These are phyloP conservation scores for Malassezia slooffiae DNA, from an alignment of 1,284 basidiomycete genomes.

Conservation along the genomic window DNA sequence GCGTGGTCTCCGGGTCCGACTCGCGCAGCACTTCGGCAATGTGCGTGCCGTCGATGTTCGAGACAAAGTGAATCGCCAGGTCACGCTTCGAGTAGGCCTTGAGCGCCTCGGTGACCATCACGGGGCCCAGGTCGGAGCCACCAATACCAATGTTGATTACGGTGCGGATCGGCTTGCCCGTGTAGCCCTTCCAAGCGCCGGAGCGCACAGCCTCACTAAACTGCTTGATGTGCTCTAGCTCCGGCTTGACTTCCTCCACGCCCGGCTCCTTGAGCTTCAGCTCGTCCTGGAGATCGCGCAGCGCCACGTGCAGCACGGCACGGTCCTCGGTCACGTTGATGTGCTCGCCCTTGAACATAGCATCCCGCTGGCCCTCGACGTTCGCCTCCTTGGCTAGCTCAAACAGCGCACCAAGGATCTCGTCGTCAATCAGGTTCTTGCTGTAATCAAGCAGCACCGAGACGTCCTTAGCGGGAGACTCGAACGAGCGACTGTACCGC, in stretches of 20 bases:
- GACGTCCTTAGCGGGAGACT: slow-evolving; percentile 58
- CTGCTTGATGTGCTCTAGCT: slow-evolving; percentile 79
- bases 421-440: slow-evolving; percentile 86
- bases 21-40: slow-evolving; percentile 73
- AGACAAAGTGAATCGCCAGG: slow-evolving; percentile 77
- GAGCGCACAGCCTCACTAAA: slow-evolving; percentile 76
- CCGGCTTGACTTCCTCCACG: slow-evolving; percentile 67
- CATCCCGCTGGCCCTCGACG: slow-evolving; percentile 73
- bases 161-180: slow-evolving; percentile 82
- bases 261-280: slow-evolving; percentile 64
- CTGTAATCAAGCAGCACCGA: slow-evolving; percentile 88
- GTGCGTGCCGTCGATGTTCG: slow-evolving; percentile 97
- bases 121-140: slow-evolving; percentile 90
- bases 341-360: slow-evolving; percentile 89
- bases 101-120: slow-evolving; percentile 97
- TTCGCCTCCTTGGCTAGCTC: slow-evolving; percentile 72
- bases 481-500: slow-evolving; percentile 66
- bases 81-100: slow-evolving; percentile 85
- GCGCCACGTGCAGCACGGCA: slow-evolving; percentile 85
- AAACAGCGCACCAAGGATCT: slow-evolving; percentile 61
- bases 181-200: slow-evolving; percentile 90
- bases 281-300: slow-evolving; percentile 65
- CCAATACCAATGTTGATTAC: slow-evolving; percentile 99
- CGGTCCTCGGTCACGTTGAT: slow-evolving; percentile 98
- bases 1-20: slow-evolving; percentile 81